These are phyloP conservation scores for Xylariaceae sp. DNA, from an alignment of 2,329 filamentous ascomycete genomes.

Conservation along the genomic window DNA sequence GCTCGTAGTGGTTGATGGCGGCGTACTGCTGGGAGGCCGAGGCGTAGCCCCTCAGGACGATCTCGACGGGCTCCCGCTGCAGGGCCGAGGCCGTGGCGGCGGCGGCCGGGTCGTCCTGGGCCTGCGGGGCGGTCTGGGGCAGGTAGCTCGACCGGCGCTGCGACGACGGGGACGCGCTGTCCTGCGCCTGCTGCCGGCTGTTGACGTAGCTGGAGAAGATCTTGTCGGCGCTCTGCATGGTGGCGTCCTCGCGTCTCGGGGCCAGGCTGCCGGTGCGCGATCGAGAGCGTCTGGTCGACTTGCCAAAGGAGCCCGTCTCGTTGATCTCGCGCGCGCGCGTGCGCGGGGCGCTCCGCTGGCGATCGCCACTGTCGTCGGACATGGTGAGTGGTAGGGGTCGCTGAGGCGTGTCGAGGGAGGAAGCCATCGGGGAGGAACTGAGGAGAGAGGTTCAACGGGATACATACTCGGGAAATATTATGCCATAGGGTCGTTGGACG, in stretches of 20 bases:
- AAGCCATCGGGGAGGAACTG: background rate
- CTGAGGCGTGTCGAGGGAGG: background rate
- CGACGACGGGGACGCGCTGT: constrained; percentile 15
- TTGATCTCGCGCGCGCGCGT: constrained; percentile 43
- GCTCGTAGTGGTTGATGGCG: constrained; percentile 81
- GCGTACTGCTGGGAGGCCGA: constrained; percentile 66
- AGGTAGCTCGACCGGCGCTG: constrained; percentile 30
- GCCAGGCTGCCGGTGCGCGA: constrained; percentile 51
- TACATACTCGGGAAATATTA: constrained; percentile 56
- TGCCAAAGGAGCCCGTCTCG: constrained; percentile 59
- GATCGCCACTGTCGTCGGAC: constrained; percentile 39
- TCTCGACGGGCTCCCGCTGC: constrained; percentile 52
- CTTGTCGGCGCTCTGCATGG: constrained; percentile 52
- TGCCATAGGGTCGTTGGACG: constrained; percentile 56
- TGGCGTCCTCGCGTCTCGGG: constrained; percentile 53
- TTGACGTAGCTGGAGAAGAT: constrained; percentile 54
- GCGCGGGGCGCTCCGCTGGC: constrained; percentile 38
- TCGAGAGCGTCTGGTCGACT: constrained; percentile 56
- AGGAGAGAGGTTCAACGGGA: background rate
- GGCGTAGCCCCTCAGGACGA: constrained; percentile 77
- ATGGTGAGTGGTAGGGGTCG: constrained; percentile 8
- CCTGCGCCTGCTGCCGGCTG: constrained; percentile 32
- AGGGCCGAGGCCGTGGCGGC: constrained; percentile 20
- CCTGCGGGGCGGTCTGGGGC: constrained; percentile 24
- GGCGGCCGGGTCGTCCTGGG: constrained; percentile 28